Evolutionary conservation across 2,329 filamentous ascomycete genomes (phyloP), one percentile per base, ranked within the genome.

Genomic region (Pseudonectria buxi): DNA sequence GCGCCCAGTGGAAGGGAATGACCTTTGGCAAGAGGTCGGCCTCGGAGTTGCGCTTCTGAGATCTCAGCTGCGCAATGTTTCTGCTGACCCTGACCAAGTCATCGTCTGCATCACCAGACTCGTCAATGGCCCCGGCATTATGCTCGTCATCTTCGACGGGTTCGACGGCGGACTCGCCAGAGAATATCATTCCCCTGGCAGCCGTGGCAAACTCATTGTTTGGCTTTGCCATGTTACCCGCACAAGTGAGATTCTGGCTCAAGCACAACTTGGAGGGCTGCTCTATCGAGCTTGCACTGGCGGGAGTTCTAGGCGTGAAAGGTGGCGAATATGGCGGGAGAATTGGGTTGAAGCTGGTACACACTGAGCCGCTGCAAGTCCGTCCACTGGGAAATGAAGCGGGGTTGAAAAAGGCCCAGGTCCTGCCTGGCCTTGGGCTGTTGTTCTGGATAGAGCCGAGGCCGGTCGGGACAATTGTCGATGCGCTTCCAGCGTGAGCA

Each of bases 1-100:
- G 86, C 79, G 52, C 85, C 75, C 51, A 75, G 33, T 75, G 68
- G 50, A 81, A 79, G 9, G 66, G 69, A 31, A 72, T 54, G 26
- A 69, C 48, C 41, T 70, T 64, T 39, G 70, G 61, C 24, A 68
- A 56, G 45, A 55, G 46, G 10, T 49, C 44, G 18, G 41, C 45
- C 30, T 50, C 48, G 44, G 56, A 46, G 51, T 56, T 49, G 48
- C 57, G 35, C 43, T 58, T 50, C 44, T 57, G 41, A 29, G 64
- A 61, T 33, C 65, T 61, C 43, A 60, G 55, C 32, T 62, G 57
- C 41, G 58, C 64, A 39, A 63, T 53, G 28, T 50, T 64, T 46
- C 65, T 62, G 44, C 68, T 62, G 18, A 59, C 42, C 16, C 56
- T 44, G 34, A 53, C 58, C 35, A 56, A 47, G 22, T 59, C 58